These are phyloP conservation scores for Daldinia grandis DNA, from an alignment of 495 filamentous ascomycete species.

Conservation along the genomic window DNA sequence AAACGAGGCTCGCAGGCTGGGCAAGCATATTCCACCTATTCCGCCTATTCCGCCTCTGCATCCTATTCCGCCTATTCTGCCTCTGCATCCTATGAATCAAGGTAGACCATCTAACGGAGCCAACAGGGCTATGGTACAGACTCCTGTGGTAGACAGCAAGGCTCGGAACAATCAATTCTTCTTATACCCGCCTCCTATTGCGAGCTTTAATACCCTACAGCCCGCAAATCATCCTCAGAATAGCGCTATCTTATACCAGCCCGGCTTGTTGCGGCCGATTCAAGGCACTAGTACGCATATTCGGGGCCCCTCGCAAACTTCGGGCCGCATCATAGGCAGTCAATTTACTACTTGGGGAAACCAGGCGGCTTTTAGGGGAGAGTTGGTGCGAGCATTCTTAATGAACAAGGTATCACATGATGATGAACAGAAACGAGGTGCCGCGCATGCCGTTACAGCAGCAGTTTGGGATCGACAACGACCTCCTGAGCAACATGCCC, in stretches of 20 bases:
- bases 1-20: conserved; percentile 38
- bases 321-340: not conserved
- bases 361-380: conserved; percentile 8
- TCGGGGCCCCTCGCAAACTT: not conserved
- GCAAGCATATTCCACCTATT: not conserved
- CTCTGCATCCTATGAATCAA: not conserved
- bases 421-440: not conserved
- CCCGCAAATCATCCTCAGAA: not conserved
- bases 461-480: conserved; percentile 7
- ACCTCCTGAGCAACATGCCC: not conserved
- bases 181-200: not conserved
- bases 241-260: not conserved
- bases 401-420: not conserved
- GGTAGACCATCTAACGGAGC: not conserved
- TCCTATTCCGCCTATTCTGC: too few species aligned
- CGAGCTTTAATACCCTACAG: not conserved
- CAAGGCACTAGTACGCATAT: conserved; percentile 5
- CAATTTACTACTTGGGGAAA: not conserved
- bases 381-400: not conserved
- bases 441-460: conserved; percentile 9
- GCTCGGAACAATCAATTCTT: not conserved
- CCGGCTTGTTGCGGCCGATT: not conserved
- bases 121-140: not conserved
- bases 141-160: not conserved
- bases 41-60: not conserved